These are phyloP conservation scores for Gossypium trilobum DNA, from an alignment of 441 rosid genomes.

Conservation along the genomic window DNA sequence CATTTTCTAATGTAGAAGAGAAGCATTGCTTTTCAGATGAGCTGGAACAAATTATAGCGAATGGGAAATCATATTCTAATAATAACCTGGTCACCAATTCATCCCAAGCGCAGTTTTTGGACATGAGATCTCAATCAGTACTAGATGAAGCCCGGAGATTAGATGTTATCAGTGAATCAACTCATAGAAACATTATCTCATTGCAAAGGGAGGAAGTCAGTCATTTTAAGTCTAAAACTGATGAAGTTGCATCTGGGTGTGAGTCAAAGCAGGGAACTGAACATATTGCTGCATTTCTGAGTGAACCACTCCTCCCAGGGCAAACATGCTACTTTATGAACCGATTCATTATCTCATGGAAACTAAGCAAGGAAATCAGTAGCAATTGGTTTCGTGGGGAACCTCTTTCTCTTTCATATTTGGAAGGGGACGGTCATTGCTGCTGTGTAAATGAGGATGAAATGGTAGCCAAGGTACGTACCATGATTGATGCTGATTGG, in stretches of 20 bases:
- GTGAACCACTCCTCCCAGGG: constrained; percentile 38
- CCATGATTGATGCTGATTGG: constrained; percentile 75
- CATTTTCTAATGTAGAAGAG: constrained; percentile 23
- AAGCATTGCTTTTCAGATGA: constrained; percentile 22
- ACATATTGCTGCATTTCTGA: constrained; percentile 22
- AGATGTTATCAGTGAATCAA: constrained; percentile 55
- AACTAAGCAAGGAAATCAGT: constrained; percentile 18
- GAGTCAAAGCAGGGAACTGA: constrained; percentile 24
- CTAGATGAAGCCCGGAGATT: constrained; percentile 57
- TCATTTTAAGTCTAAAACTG: constrained; percentile 43
- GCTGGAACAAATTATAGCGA: constrained; percentile 36
- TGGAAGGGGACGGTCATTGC: constrained; percentile 18
- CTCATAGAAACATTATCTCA: constrained; percentile 33
- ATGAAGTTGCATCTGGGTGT: constrained; percentile 28
- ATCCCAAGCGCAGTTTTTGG: constrained; percentile 41
- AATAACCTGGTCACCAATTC: constrained; percentile 25
- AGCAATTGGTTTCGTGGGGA: constrained; percentile 16
- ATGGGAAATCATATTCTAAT: constrained; percentile 34
- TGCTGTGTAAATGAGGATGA: constrained; percentile 25
- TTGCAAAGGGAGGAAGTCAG: constrained; percentile 58
- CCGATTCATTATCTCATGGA: constrained; percentile 66
- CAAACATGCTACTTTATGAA: constrained; percentile 57
- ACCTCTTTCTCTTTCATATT: constrained; percentile 13
- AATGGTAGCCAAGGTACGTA: constrained; percentile 43
- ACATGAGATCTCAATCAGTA: constrained; percentile 41